Evolutionary conservation across 495 filamentous ascomycete genomes (phyloP), one percentile per base, ranked within the genome.

Genomic region (Aspergillus sparsus): DNA sequence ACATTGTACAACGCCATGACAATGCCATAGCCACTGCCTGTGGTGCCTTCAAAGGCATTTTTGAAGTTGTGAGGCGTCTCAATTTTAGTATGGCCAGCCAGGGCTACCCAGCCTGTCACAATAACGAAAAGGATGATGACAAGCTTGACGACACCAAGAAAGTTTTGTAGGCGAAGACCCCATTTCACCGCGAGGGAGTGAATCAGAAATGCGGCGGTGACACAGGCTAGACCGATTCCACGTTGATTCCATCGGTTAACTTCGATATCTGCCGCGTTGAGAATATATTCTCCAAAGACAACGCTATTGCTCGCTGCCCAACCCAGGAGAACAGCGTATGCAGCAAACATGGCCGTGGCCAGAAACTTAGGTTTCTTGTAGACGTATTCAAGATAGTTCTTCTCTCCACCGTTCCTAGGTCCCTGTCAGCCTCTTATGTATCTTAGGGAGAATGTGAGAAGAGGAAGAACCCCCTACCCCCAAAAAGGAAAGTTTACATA

Each of bases 341-440:
- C 75, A 7, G 83, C 82, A 63, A 85, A 83, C 62, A 88, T 79
- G 60, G 79, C 83, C 0, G 85, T 87, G n/a, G 80, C 83, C 1
- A 90, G 71, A 74, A 87, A 88, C 62, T 80, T 82, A 12, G 88
- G 87, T 55, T 81, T 83, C 41, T 79, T 78, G 71, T 78, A 88
- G 45, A 89, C 81, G 42, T 81, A 83, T 70, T 90, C 86, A 55
- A 89, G 83, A 59, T 89, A 89, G 66, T 87, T 86, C 70, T 91
- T 90, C 52, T 85, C 80, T 21, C 87, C 87, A 27, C 89, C 86
- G n/a, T 83, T 87, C 51, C 71, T 74, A 49, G 1, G n/a, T n/a
- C n/a, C n/a, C 12, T 50, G 47, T 62, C 53, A 63, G 31, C 35
- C 15, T 33, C 39, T 18, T 6, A 35, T 35, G 16, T 54, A 9